Conservation (phyloP, 1,284 basidiomycete genomes). For the Omphalotus olearius region DNA sequence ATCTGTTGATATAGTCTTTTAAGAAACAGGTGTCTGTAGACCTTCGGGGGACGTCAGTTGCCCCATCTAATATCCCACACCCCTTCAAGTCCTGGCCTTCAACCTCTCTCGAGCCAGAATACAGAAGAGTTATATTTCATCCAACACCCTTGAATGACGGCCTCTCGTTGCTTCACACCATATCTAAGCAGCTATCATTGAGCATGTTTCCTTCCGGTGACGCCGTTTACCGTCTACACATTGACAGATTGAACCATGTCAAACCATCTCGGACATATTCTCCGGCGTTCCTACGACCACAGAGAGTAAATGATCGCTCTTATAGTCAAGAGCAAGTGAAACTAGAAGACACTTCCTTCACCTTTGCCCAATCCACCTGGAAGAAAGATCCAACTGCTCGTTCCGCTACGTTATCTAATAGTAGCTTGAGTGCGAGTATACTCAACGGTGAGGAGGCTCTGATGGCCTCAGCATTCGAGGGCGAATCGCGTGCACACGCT, state of each 20-base stretch:
- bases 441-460: background rate
- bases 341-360: conserved; percentile 4
- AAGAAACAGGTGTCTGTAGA: conserved; percentile 32
- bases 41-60: conserved; percentile 40
- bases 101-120: background rate
- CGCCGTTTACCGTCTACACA: conserved; percentile 8
- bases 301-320: background rate
- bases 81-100: conserved; percentile 1
- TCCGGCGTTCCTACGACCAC: background rate
- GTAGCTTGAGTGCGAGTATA: background rate
- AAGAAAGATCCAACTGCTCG: background rate
- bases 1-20: background rate
- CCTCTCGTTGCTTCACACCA: conserved; percentile 1
- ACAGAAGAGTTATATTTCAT: conserved; percentile 6
- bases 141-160: conserved; percentile 13
- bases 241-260: conserved; percentile 1
- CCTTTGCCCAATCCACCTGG: background rate
- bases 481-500: background rate
- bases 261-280: too few relatives aligned
- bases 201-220: conserved; percentile 4
- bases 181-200: background rate
- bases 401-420: background rate
- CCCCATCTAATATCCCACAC: conserved; percentile 15
- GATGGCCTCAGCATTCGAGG: background rate
- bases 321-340: background rate